These are phyloP conservation scores for Suillus subalutaceus DNA, from an alignment of 768 basidiomycete genomes.

Conservation along the genomic window DNA sequence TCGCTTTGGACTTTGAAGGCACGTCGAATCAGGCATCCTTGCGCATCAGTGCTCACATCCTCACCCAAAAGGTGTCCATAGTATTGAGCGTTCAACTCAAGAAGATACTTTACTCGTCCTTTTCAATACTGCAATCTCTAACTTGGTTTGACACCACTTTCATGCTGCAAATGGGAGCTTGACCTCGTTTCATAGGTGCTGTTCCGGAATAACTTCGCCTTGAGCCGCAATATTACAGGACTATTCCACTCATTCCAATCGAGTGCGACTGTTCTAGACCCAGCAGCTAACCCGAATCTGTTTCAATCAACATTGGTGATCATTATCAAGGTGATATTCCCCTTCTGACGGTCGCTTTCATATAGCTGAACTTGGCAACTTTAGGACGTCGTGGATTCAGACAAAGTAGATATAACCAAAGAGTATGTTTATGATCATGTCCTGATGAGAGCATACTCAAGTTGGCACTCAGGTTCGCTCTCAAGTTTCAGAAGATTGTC, in stretches of 20 bases:
- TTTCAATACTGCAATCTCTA: conserved; percentile 68
- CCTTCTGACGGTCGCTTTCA: background rate
- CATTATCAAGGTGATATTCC: conserved; percentile 56
- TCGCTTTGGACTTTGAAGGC: conserved; percentile 70
- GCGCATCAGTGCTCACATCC: conserved; percentile 11
- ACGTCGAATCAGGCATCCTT: background rate
- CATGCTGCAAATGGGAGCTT: background rate
- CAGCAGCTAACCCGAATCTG: conserved; percentile 56
- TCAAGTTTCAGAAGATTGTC: conserved; percentile 65
- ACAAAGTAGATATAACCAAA: conserved; percentile 57
- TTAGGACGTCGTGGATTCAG: conserved; percentile 66
- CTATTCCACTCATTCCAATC: conserved; percentile 66
- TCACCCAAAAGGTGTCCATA: conserved; percentile 50
- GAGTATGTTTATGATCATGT: conserved; percentile 43
- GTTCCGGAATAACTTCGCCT: conserved; percentile 67
- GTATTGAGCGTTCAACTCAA: conserved; percentile 64
- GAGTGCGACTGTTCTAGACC: conserved; percentile 60
- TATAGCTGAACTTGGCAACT: background rate
- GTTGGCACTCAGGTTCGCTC: conserved; percentile 45
- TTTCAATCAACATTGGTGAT: conserved; percentile 63
- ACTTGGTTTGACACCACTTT: conserved; percentile 43
- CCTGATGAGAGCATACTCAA: background rate
- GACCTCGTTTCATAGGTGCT: conserved; percentile 44
- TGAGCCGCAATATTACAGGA: conserved; percentile 60
- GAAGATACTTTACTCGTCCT: conserved; percentile 66